Base-by-base conservation (phyloP, 352 stramenopile genomes). In the Globisporangium nagaii region DNA sequence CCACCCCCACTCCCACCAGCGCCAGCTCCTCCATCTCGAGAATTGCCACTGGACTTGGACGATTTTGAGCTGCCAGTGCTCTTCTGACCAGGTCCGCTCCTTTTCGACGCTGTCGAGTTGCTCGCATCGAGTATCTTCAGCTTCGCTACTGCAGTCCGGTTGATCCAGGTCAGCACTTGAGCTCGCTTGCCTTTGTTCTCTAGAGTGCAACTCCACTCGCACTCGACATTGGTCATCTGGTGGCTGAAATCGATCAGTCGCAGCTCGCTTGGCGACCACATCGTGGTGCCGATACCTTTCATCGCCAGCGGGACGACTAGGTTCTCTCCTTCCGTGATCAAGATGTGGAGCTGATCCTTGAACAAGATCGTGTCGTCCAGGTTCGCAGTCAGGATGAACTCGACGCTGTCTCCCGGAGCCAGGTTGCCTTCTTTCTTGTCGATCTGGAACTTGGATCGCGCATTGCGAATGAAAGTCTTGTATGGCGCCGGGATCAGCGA, bases 141-240 rank as follows among this genome's bases (percentile, higher is more conserved):
- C 47, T 79, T 51, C 11, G 40, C 19, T 15, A 32, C 62, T 17
- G 81, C 45, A 2, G 84, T 91, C 46, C 81, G 75, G 59, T 98
- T 98, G 24, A 93, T 69, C 95, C 94, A 98, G 20, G 84, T 93
- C 30, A 98, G 68, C 5, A 89, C 63, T 58, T 98, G 95, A 7
- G 88, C 67, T 1, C 94, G 82, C 32, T 96, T 94, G 19, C 95
- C 95, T 49, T 97, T 97, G 74, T 98, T 98, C 55, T 98, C 94
- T 6, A 98, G 74, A 2, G 93, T 95, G 53, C 96, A 97, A 35
- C 81, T 90, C 74, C 87, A 95, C 58, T 97, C 81, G 60, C 89
- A 98, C 58, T 83, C 66, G 31, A 68, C 73, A 50, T 71, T 87
- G 1, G 92, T 98, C 73, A 98, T 95, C 52, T 97, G 87, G 25